Evolutionary conservation across 768 basidiomycete genomes (phyloP), one percentile per base, ranked within the genome.

Genomic region (Exidia glandulosa): DNA sequence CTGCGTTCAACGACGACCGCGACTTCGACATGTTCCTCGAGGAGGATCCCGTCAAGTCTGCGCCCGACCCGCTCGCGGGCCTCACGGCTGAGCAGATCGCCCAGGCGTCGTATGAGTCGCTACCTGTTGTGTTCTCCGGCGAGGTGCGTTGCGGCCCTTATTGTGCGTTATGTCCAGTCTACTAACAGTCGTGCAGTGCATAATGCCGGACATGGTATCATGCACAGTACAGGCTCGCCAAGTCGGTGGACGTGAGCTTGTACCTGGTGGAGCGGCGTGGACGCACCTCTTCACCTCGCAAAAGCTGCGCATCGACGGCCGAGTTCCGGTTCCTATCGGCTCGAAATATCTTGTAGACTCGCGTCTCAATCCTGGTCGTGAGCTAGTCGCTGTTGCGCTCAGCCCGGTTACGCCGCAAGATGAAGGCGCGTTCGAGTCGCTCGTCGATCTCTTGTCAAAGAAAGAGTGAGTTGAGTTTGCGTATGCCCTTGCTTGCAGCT

Each of bases 11-110:
- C n/a, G 41, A 45, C 41, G 90, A 91, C 71, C 81, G 84, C 62
- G 90, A 91, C 69, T 91, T 94, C 66, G 90, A 92, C 65, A 88
- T 91, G 84, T 86, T 91, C 66, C 72, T 94, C 37, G 81, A 83
- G 62, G 80, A 81, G 16, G 70, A 33, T 34, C 32, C 48, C 47
- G 34, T 32, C 55, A 55, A 19, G 60, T 47, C n/a, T 54, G 30
- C 36, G 27, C 31, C 45, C 34, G 32, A 41, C 19, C 10, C 45
- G 45, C 34, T 57, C 36, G 47, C 34, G 13, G 41, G 60, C 5
- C 36, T 41, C 34, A 67, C 67, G 37, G 60, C 76, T 16, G 79
- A 79, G 19, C 41, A 45, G 58, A 75, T 72, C 23, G 75, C 77
- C 50, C 77, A 80, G 61, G 76, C 74, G 23, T 70, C 70, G 13